These are phyloP conservation scores for Exophiala calicioides DNA, from an alignment of 2,329 filamentous ascomycete genomes.

Conservation along the genomic window DNA sequence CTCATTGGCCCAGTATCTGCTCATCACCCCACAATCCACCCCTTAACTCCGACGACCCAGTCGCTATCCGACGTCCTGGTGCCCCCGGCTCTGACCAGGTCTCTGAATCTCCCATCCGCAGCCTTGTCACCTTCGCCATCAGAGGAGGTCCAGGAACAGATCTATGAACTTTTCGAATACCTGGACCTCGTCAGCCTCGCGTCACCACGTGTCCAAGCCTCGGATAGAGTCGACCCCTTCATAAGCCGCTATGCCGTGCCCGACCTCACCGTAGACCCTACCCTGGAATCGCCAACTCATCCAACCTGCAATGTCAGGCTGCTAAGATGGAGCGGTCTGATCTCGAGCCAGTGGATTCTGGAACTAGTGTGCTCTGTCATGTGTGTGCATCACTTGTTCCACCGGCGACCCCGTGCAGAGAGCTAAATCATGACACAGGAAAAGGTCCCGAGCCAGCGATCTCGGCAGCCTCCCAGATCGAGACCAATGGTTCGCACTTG, in stretches of 20 bases:
- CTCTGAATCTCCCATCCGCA: not conserved
- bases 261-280: conserved; percentile 13
- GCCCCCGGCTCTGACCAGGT: conserved; percentile 8
- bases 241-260: conserved; percentile 37
- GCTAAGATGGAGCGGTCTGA: conserved; percentile 45
- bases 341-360: conserved; percentile 43
- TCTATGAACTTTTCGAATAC: conserved; percentile 62
- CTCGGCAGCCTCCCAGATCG: conserved; percentile 3
- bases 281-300: conserved; percentile 26
- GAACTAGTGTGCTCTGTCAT: conserved; percentile 33
- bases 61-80: conserved; percentile 32
- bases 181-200: conserved; percentile 56
- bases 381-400: conserved; percentile 14
- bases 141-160: conserved; percentile 61
- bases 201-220: conserved; percentile 40
- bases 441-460: conserved; percentile 13
- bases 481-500: conserved; percentile 26
- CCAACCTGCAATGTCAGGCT: conserved; percentile 38
- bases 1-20: conserved; percentile 9
- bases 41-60: conserved; percentile 33
- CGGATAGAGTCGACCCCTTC: conserved; percentile 21
- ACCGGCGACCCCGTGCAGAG: not conserved
- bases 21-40: conserved; percentile 40
- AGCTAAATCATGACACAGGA: conserved; percentile 9
- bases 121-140: conserved; percentile 28